A percentile compares a stretch with the other conserved stretches of the same genome.
Evolutionary conservation across 2,329 filamentous ascomycete genomes (phyloP).

Genomic region (Whalleya microplaca): DNA sequence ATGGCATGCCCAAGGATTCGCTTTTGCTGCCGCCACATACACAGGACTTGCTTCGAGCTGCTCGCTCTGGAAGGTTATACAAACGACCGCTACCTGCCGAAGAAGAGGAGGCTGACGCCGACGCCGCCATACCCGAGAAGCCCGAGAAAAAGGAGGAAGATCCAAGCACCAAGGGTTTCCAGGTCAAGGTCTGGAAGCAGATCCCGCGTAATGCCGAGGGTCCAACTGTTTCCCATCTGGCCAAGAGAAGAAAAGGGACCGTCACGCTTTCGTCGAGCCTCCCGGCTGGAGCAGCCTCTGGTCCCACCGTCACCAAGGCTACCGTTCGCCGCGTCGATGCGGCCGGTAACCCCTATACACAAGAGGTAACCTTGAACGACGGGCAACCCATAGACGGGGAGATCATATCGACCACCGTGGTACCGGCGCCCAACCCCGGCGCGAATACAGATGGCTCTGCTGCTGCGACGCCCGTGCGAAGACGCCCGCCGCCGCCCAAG

Average conservation of each 20-base stretch:
- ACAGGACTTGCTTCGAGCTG: slow-evolving; percentile 80
- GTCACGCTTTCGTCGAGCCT: slow-evolving; percentile 60
- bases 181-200: slow-evolving; percentile 65
- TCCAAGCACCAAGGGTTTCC: slow-evolving; percentile 55
- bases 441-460: slow-evolving; percentile 60
- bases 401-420: slow-evolving; percentile 66
- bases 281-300: slow-evolving; percentile 47
- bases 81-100: slow-evolving; percentile 69
- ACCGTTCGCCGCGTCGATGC: slow-evolving; percentile 80
- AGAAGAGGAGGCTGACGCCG: slow-evolving; percentile 60
- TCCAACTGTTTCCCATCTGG: slow-evolving; percentile 56
- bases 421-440: slow-evolving; percentile 55
- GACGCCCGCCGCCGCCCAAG: slow-evolving; percentile 75
- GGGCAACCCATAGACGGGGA: slow-evolving; percentile 83
- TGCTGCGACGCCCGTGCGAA: slow-evolving; percentile 49
- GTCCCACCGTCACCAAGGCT: slow-evolving; percentile 71
- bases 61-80: slow-evolving; percentile 75
- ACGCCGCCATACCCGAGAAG: slow-evolving; percentile 52
- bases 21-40: slow-evolving; percentile 77
- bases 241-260: slow-evolving; percentile 64
- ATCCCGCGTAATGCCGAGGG: slow-evolving; percentile 62
- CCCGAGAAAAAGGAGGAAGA: slow-evolving; percentile 68
- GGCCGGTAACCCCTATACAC: slow-evolving; percentile 79
- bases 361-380: slow-evolving; percentile 80
- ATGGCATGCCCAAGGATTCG: slow-evolving; percentile 84